Evolutionary conservation across 2,329 filamentous ascomycete genomes (phyloP).

Genomic region (Sarocladium brachiariae): DNA sequence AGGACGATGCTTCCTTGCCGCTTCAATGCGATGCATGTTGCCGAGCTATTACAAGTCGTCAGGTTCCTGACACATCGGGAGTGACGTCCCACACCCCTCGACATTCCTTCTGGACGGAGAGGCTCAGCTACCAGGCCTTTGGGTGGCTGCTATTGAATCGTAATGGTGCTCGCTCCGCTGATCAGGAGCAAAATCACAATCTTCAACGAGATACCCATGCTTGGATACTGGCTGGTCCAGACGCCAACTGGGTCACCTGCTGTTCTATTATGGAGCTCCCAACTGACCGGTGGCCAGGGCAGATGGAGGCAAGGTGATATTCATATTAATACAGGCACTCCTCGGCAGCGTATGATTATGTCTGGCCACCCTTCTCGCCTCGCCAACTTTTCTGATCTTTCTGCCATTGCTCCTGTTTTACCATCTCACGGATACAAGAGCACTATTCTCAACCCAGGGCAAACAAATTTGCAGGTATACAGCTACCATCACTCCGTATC

Average conservation of each 20-base stretch:
- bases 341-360: background rate
- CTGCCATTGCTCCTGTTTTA: background rate
- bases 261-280: background rate
- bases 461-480: too few species aligned
- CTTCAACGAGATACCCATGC: background rate
- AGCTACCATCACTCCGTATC: too few species aligned
- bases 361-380: too few species aligned
- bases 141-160: constrained; percentile 3
- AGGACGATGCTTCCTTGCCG: constrained; percentile 1
- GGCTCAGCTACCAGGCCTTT: constrained; percentile 7
- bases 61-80: constrained; percentile 1
- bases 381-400: background rate
- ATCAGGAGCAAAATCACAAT: background rate
- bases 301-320: background rate
- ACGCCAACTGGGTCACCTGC: constrained; percentile 8
- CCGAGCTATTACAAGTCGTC: background rate
- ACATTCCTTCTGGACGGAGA: background rate
- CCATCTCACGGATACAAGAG: too few species aligned
- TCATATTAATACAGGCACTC: background rate
- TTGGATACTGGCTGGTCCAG: background rate
- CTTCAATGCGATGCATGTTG: background rate
- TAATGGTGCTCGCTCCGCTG: constrained; percentile 1
- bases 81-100: background rate
- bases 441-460: too few species aligned
- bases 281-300: background rate